Conservation (phyloP, 2,329 filamentous ascomycete genomes). For the Claviceps sorghi region DNA sequence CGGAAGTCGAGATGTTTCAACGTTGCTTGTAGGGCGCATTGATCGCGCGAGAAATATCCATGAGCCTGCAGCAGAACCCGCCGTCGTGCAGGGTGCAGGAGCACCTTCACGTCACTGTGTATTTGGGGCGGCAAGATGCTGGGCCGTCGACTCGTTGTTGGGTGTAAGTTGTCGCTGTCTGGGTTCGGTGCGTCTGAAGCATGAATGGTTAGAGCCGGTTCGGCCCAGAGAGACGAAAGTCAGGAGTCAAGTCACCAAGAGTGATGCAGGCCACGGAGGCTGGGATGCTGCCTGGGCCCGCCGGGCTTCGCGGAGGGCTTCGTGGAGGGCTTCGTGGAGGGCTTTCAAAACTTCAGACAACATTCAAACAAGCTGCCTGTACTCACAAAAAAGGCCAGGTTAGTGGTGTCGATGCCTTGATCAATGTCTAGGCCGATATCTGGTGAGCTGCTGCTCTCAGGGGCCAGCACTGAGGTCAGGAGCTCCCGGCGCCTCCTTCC, state of each 20-base stretch:
- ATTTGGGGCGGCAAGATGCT: background rate
- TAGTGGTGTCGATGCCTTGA: background rate
- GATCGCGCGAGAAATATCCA: background rate
- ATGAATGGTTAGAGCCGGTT: background rate
- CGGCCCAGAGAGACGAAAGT: background rate
- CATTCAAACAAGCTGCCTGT: background rate
- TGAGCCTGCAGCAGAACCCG: background rate
- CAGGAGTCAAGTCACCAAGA: background rate
- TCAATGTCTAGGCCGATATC: background rate
- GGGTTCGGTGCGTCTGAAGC: background rate
- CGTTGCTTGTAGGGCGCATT: background rate
- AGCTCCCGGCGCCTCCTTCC: conserved; percentile 1
- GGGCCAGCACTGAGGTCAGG: background rate
- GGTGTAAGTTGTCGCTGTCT: background rate
- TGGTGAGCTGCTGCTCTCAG: background rate
- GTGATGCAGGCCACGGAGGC: background rate
- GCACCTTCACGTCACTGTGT: background rate
- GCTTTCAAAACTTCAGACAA: background rate
- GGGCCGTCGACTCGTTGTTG: background rate
- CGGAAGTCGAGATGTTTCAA: background rate
- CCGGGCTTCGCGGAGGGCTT: no score
- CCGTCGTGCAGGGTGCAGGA: background rate
- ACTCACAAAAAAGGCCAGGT: background rate
- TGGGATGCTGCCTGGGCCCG: background rate
- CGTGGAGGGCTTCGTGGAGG: no score